Evolutionary conservation across 2,329 filamentous ascomycete genomes (phyloP), one percentile per base, ranked within the genome.

Genomic region (Fusarium xyrophilum): DNA sequence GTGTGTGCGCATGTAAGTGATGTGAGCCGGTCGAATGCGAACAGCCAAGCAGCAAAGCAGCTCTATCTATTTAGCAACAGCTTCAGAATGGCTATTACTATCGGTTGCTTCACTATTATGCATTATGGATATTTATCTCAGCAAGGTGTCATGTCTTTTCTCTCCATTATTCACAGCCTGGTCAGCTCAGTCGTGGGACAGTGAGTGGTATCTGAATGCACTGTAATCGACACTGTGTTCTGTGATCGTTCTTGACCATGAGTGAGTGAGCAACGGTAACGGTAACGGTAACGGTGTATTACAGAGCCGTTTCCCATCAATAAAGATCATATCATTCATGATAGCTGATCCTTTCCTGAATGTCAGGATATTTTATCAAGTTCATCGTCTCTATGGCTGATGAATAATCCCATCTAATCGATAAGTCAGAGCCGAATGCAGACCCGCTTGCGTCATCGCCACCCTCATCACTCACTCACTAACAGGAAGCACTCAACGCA

Each of bases 381-480:
- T 19, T 4, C 1, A 32, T 1, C 1, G 14, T 8, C 43, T 21
- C 44, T 32, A 32, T 47, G 10, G n/a, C 23, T 47, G 44, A 47
- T 47, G n/a, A 47, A 47, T 32, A 32, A 47, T 47, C 44, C n/a
- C 23, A 27, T 5, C 44, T 1, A 47, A 32, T 32, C 44, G 38
- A 46, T 39, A 32, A 32, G 28, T 30, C 25, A 36, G 32, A 3
- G 13, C 39, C 11, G 21, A 9, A 21, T 30, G 27, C 15, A 40
- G 28, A 32, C 42, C 59, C 57, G 47, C 57, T 63, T 63, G 60
- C 60, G 60, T 63, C 60, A 63, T 63, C 48, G 42, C 60, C 57
- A n/a, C 30, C 23, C 30, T 50, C 30, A 48, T 28, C 32, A 42
- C 21, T 28, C 32, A 42, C 21, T 50, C 17, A 48, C 57, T 44